Base-by-base conservation (phyloP, 2,329 filamentous ascomycete genomes). In the Rhynchosporium secalis region DNA sequence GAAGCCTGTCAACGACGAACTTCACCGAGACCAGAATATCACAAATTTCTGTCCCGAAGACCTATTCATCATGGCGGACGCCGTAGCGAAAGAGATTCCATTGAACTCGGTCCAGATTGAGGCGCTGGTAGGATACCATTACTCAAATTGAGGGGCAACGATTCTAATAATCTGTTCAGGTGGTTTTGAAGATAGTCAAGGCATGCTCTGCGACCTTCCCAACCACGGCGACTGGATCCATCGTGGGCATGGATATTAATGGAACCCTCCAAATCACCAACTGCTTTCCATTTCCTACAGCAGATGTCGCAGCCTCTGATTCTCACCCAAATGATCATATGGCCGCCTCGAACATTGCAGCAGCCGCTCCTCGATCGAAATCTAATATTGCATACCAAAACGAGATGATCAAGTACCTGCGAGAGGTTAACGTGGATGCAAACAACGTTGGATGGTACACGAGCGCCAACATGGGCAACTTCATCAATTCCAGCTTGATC, bases 391-490 rank as follows among this genome's bases (percentile, higher is more conserved):
- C 83, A 71, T 98, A 99, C 80, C 91, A 96, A 80, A 88, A 86
- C 69, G 95, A 99, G 78, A 98, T 98, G 94, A 94, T 99, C 78
- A 90, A 92, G 74, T 92, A 95, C 78, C 81, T 98, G 67, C 90
- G 94, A 76, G 95, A 98, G 79, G 95, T 99, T 74, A 99, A 98
- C 77, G 91, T 98, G 64, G 95, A 99, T 77, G 95, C 95, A 69
- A 96, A 98, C 82, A 96, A 92, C 73, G 92, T 96, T 64, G 95
- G 95, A 73, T 99, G 93, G 93, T 99, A 99, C 81, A 97, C 92
- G 63, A 97, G 92, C 80, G 92, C 93, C 67, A 96, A 92, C 77
- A 96, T 99, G 91, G 95, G 95, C 78, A 98, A 96, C 83, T 98
- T 98, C 72, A 84, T 98, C 82, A 97, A 93, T 82, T 78, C 90